Evolutionary conservation across 208 protist species (phyloP).

Genomic region (Herpetomonas samuelpessoai): DNA sequence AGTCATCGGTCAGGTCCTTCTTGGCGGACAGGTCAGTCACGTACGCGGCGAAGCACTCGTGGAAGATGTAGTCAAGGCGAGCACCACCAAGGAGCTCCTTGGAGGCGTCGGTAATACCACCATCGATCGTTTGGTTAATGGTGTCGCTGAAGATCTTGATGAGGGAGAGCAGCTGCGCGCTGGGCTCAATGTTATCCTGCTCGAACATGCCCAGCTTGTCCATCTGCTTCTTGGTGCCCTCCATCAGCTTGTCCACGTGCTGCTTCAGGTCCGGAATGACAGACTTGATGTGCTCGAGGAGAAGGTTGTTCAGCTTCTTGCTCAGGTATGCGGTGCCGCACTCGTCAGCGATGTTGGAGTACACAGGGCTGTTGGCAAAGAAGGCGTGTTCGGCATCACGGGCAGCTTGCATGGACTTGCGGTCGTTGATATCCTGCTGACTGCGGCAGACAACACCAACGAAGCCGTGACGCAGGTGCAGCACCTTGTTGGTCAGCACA

Average conservation of each 20-base stretch:
- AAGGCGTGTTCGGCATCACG: conserved; percentile 90
- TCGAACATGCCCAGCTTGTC: conserved; percentile 89
- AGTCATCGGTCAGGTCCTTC: conserved; percentile 92
- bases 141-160: conserved; percentile 89
- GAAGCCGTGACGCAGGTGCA: conserved; percentile 96
- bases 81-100: conserved; percentile 96
- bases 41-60: conserved; percentile 91
- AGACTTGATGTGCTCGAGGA: conserved; percentile 96
- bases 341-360: conserved; percentile 82
- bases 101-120: conserved; percentile 83
- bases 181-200: conserved; percentile 76
- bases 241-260: conserved; percentile 89
- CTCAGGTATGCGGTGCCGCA: conserved; percentile 90
- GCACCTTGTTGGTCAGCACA: conserved; percentile 92
- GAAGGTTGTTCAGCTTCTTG: conserved; percentile 88
- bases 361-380: conserved; percentile 93
- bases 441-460: conserved; percentile 98
- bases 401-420: conserved; percentile 86
- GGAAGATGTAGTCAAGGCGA: conserved; percentile 96
- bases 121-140: conserved; percentile 94
- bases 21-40: conserved; percentile 85
- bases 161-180: conserved; percentile 79
- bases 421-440: conserved; percentile 97
- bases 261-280: conserved; percentile 93
- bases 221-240: conserved; percentile 85